Base-by-base conservation (phyloP, 345 rosid genomes). In the Salix brachista region DNA sequence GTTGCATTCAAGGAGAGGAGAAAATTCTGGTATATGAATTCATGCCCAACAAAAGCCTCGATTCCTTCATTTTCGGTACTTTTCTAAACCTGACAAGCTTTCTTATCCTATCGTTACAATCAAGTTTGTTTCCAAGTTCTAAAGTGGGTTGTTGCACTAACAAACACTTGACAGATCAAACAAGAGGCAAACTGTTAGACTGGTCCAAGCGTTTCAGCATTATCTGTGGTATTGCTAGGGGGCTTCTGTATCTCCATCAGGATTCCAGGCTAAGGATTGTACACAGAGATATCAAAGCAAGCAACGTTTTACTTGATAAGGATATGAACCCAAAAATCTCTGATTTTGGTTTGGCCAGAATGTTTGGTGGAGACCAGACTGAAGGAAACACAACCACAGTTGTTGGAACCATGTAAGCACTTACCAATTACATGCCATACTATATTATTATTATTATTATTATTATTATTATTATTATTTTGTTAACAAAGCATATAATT, bases 1-100 rank as follows among this genome's bases (percentile, higher is more conserved):
- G 84, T 23, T 83, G 84, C 67, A 76, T 80, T 67, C 79, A 83
- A 17, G 84, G 76, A 74, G 83, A 80, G 2, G 86, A 83, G 46
- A 83, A 68, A 52, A 37, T 85, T 75, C 52, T 85, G 34, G 58
- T 85, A 17, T 85, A 85, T 46, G 85, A 85, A 61, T 80, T 65
- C 79, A 80, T 85, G 84, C 79, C 78, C 9, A 83, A 78, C 61
- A 64, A 73, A 76, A 85, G 84, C 75, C 67, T 80, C 4, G 83
- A 85, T 70, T 60, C 13, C 23, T 85, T 85, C 77, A 66, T 83
- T 73, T 83, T 75, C 1, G 84, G 82, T 26, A n/a, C n/a, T n/a
- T n/a, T n/a, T n/a, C n/a, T 83, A 16, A 26, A 17, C 72, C 16
- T 42, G 16, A 69, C 2, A 68, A 30, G n/a, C 13, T 8, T 61